These are phyloP conservation scores for Fusarium lyarnte DNA, from an alignment of 2,329 filamentous ascomycete species.

Conservation along the genomic window DNA sequence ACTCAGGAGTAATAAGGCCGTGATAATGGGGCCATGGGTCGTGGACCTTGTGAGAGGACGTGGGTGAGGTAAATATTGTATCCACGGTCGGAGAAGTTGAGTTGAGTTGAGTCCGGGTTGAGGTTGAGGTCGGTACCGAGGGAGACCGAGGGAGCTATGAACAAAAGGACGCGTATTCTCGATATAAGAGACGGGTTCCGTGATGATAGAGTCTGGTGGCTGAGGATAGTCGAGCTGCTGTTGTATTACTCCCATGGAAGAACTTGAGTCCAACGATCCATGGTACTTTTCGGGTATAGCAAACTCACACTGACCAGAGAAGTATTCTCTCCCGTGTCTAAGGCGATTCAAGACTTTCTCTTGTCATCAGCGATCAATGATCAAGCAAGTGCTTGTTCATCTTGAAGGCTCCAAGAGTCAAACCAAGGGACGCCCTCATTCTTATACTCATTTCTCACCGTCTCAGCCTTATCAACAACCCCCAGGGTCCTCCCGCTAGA, in stretches of 20 bases:
- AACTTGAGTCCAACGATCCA: not conserved
- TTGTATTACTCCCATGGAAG: not conserved
- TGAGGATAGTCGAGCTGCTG: not conserved
- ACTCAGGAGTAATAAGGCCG: constrained; percentile 13
- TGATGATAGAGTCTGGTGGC: not conserved
- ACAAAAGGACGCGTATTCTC: constrained; percentile 8
- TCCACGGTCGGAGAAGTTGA: not conserved
- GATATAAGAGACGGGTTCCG: not conserved
- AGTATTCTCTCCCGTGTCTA: not conserved
- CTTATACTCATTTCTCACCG: constrained; percentile 28
- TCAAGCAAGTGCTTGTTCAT: not conserved
- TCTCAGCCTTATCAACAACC: constrained; percentile 13
- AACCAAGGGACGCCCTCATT: constrained; percentile 16
- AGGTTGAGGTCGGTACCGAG: not conserved
- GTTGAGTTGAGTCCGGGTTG: not conserved
- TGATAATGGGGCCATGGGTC: constrained; percentile 29
- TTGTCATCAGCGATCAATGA: not conserved
- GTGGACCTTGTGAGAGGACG: constrained; percentile 8
- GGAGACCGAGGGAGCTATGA: not conserved
- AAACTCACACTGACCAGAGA: not conserved
- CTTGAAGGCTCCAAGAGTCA: not conserved
- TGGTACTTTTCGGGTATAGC: not conserved
- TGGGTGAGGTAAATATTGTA: constrained; percentile 31
- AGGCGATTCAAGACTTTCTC: not conserved
- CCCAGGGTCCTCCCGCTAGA: not conserved